These are phyloP conservation scores for Mytilinidion resinicola DNA, from an alignment of 495 filamentous ascomycete species.

Conservation along the genomic window DNA sequence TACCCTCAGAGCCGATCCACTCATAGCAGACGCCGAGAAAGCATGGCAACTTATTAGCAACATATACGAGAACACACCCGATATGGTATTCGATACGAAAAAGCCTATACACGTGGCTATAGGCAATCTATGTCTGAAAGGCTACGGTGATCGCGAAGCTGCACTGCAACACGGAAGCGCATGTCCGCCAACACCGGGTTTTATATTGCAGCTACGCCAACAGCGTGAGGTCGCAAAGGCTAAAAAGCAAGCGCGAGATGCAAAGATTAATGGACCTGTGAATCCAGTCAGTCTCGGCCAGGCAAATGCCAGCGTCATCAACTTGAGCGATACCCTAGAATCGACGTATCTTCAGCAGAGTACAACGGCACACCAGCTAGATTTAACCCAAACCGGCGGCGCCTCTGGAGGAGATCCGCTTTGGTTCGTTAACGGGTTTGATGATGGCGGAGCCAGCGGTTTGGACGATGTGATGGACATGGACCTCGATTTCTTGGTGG, in stretches of 20 bases:
- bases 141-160: constrained; percentile 30
- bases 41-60: constrained; percentile 27
- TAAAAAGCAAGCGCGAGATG: constrained; percentile 21
- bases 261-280: neutral
- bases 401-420: neutral
- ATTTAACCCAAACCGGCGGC: constrained; percentile 7
- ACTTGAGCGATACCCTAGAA: constrained; percentile 7
- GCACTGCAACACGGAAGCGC: constrained; percentile 2
- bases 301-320: constrained; percentile 2
- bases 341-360: constrained; percentile 12
- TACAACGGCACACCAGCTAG: constrained; percentile 7
- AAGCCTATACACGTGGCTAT: constrained; percentile 32
- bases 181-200: constrained; percentile 15
- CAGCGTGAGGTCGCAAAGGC: constrained; percentile 25
- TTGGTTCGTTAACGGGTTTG: constrained; percentile 16
- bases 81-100: constrained; percentile 28
- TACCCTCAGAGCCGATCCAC: constrained; percentile 24
- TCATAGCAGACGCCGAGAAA: constrained; percentile 24
- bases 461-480: constrained; percentile 15
- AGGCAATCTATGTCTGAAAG: constrained; percentile 35
- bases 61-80: constrained; percentile 25
- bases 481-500: constrained; percentile 27
- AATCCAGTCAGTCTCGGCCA: neutral
- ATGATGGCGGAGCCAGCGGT: constrained; percentile 10
- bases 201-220: constrained; percentile 25